Evolutionary conservation across 768 basidiomycete genomes (phyloP), one percentile per base, ranked within the genome.

Genomic region (Rubroboletus satanas): DNA sequence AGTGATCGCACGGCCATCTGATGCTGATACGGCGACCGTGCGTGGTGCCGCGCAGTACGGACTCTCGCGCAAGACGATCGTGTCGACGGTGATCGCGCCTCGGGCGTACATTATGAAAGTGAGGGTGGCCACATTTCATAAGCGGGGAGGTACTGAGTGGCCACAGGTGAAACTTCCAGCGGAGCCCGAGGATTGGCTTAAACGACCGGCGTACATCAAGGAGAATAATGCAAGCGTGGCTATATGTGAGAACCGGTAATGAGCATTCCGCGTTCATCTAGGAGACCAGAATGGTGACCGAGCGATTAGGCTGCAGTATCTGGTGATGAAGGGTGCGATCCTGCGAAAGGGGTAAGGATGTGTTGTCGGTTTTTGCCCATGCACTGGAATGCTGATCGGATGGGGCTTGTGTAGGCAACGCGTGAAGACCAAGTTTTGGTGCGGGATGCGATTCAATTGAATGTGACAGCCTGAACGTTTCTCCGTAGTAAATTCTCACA

Each of bases 1-100:
- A 47, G 85, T 90, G 54, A 89, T 94, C 65, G 87, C 86, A 33
- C 83, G 93, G 49, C 92, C 93, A 28, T 77, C 84, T 36, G 92
- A 95, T 72, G 85, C 88, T 29, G 93, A 94, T 66, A 93, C 92
- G 14, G 93, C 93, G 2, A 94, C 92, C 1, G 74, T 88, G 52
- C 86, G 91, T 51, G 92, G 92, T 43, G 92, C 88, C n/a, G 92
- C 92, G 33, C 82, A 85, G 66, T 93, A 93, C 68, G 92, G 92
- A 23, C 77, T 93, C 26, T 87, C 90, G 18, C 81, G 84, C 48
- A 78, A 83, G 59, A 76, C 83, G 29, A 79, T 92, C 14, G 91
- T 94, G 10, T 90, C 90, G 18, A 88, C 84, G 43, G 81, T 93
- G 49, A 88, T 94, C 51, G 83, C 83, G 14, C 91, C 92, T 14